Evolutionary conservation across 805 yeast genomes (phyloP), one percentile per base, ranked within the genome.

Genomic region (Schwanniomyces occidentalis): DNA sequence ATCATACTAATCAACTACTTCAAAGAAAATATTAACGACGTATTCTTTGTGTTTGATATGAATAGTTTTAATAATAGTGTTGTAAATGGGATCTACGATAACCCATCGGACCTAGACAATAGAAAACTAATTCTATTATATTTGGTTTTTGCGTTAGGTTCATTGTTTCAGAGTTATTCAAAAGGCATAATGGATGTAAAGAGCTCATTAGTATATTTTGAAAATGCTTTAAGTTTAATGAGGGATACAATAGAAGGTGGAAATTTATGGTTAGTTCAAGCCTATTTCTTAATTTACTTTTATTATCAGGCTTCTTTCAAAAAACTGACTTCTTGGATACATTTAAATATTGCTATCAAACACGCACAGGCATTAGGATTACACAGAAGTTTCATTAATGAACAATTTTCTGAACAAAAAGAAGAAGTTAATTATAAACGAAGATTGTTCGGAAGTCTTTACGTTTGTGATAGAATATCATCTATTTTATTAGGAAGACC

Each of bases 251-350:
- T 56, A n/a, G 65, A 66, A 30, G 73, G 66, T 41, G 66, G 61
- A 6, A 17, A 61, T 51, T 27, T 69, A 9, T 70, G 75, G 74
- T 43, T 65, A 8, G 67, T 68, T 3, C 71, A 68, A 37, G 64
- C 65, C 4, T 54, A 69, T 38, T 42, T 66, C 19, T 42, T 73
- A 15, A 51, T 62, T 22, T 67, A 58, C 43, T 58, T 69, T 42
- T 69, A 56, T 44, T 63, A 71, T 37, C 71, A 66, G 32, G 49
- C 56, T 19, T 56, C 56, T n/a, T 63, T 71, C 7, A 62, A 61
- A 31, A 57, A 69, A 37, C 58, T 58, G 30, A 52, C 68, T 0
- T 67, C 75, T 4, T 72, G 76, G 76, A 51, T 69, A 9, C 60
- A 59, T 42, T 42, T 71, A 16, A 73, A 74, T 6, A 40, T 45